Conservation (phyloP, 352 stramenopile genomes). For the Elongisporangium senticosum region DNA sequence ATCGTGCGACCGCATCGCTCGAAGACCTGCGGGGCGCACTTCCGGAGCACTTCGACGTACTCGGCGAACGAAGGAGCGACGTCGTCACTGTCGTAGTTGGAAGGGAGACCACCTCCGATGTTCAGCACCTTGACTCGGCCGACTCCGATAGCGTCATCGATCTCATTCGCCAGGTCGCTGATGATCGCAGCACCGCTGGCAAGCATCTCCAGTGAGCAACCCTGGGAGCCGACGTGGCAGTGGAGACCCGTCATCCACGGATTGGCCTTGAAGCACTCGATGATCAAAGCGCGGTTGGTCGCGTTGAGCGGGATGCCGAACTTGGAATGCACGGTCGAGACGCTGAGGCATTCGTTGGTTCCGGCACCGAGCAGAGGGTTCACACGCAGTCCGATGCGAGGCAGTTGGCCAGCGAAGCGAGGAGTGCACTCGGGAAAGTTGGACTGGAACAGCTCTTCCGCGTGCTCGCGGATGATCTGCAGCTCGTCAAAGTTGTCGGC, state of each 20-base stretch:
- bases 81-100: conserved; percentile 82
- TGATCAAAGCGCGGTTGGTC: conserved; percentile 47
- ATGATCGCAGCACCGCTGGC: conserved; percentile 62
- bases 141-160: conserved; percentile 59
- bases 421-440: conserved; percentile 60
- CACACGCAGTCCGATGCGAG: conserved; percentile 86
- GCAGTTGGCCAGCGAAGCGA: conserved; percentile 49
- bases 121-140: conserved; percentile 84
- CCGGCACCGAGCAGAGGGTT: conserved; percentile 89
- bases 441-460: conserved; percentile 87
- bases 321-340: conserved; percentile 89
- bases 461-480: conserved; percentile 74
- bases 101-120: conserved; percentile 88
- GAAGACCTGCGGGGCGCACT: conserved; percentile 76
- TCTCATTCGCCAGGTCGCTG: conserved; percentile 79
- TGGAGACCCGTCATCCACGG: conserved; percentile 87
- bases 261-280: conserved; percentile 74
- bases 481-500: conserved; percentile 89
- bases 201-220: conserved; percentile 83
- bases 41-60: conserved; percentile 76
- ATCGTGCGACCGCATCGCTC: conserved; percentile 67
- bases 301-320: conserved; percentile 83
- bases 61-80: conserved; percentile 70
- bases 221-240: conserved; percentile 85
- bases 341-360: conserved; percentile 82